Evolutionary conservation across 2,329 filamentous ascomycete genomes (phyloP).

Genomic region (Nigrograna mackinnonii): DNA sequence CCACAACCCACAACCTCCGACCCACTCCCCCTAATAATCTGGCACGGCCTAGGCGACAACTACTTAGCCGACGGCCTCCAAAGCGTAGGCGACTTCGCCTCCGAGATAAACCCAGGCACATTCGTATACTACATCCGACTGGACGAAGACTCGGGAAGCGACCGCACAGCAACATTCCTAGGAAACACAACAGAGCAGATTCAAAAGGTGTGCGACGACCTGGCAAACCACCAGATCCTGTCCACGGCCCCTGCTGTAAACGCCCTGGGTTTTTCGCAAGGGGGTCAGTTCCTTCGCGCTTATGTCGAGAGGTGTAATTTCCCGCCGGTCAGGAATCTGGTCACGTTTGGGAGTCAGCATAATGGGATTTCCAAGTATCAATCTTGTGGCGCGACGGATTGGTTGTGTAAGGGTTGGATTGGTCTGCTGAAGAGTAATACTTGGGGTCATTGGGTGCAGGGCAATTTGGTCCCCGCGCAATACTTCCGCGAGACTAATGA

Average conservation of each 20-base stretch:
- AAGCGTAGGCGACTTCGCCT: constrained; percentile 70
- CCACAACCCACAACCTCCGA: not conserved
- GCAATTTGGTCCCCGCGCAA: constrained; percentile 84
- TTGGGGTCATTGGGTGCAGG: constrained; percentile 79
- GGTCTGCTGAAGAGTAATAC: constrained; percentile 77
- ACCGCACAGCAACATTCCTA: constrained; percentile 85
- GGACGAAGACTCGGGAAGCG: constrained; percentile 65
- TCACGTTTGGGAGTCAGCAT: constrained; percentile 91
- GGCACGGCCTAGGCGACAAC: constrained; percentile 84
- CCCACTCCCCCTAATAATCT: constrained; percentile 69
- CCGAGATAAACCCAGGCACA: constrained; percentile 77
- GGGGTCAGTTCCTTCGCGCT: constrained; percentile 91
- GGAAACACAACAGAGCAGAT: constrained; percentile 86
- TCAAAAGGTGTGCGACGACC: constrained; percentile 73
- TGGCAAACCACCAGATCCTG: constrained; percentile 77
- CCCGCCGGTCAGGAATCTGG: constrained; percentile 74
- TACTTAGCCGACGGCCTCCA: constrained; percentile 77
- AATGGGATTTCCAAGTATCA: constrained; percentile 88
- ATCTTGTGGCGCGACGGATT: constrained; percentile 71
- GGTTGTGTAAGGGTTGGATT: constrained; percentile 80
- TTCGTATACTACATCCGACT: constrained; percentile 80
- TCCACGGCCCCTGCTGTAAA: constrained; percentile 83
- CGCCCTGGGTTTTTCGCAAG: constrained; percentile 92
- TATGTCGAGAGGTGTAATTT: constrained; percentile 86
- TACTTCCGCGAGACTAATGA: constrained; percentile 77